Conservation (phyloP, 2,329 filamentous ascomycete species). For the Fusarium agapanthi region DNA sequence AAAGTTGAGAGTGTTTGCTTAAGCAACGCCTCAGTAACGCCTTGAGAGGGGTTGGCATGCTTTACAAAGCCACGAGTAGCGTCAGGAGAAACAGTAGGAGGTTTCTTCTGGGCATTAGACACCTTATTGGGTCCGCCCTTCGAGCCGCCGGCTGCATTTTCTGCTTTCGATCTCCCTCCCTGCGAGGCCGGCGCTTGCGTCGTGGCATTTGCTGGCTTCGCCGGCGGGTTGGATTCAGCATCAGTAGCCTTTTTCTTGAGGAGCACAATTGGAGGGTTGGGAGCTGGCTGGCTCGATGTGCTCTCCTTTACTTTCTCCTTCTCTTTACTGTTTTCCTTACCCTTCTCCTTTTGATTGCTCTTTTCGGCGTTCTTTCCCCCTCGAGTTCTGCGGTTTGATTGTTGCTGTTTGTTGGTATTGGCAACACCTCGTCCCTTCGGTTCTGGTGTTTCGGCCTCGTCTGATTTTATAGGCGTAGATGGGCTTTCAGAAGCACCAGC, state of each 20-base stretch:
- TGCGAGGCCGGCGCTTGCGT: conserved; percentile 40
- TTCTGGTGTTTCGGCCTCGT: conserved; percentile 24
- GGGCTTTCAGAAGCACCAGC: conserved; percentile 28
- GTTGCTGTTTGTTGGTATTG: conserved; percentile 40
- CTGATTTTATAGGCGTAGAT: conserved; percentile 30
- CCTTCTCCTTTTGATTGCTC: conserved; percentile 51
- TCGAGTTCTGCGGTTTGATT: conserved; percentile 44
- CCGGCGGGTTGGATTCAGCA: conserved; percentile 29
- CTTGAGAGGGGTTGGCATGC: conserved; percentile 87
- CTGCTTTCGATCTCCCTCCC: conserved; percentile 41
- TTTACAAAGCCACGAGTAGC: conserved; percentile 79
- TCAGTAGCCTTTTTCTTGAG: conserved; percentile 51
- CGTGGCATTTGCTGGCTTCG: conserved; percentile 41
- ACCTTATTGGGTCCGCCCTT: conserved; percentile 39
- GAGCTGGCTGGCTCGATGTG: conserved; percentile 24
- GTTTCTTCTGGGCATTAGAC: conserved; percentile 47
- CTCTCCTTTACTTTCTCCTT: conserved; percentile 40
- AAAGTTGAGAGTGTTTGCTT: conserved; percentile 78
- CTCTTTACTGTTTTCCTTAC: conserved; percentile 44
- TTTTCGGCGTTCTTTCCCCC: conserved; percentile 53
- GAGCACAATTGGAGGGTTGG: conserved; percentile 51
- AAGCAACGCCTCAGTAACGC: conserved; percentile 84
- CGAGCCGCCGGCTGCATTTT: conserved; percentile 29
- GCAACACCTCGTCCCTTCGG: conserved; percentile 37
- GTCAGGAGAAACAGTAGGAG: conserved; percentile 47